Evolutionary conservation across 805 yeast species (phyloP), one percentile per base, ranked within the genome.

Genomic region (Saccharomycopsis sp.): DNA sequence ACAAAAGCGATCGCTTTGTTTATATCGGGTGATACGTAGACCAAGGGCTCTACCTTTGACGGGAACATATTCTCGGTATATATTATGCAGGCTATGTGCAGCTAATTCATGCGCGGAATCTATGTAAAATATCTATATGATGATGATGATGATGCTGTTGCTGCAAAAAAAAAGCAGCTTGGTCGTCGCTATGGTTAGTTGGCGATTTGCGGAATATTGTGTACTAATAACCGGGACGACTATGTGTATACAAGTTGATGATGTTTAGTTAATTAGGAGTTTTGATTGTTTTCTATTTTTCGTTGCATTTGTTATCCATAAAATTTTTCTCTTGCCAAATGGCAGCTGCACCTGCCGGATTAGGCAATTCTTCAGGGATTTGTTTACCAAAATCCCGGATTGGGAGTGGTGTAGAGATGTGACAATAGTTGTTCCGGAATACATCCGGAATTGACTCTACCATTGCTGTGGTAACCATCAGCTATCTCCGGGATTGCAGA

Each of bases 321-420:
- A 29, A 29, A 29, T 29, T 29, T 29, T 29, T 29, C 38, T 29
- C 38, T 29, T 29, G 38, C 38, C 38, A 29, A 29, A 29, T 7
- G 5, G 38, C 5, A 7, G 38, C 9, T 5, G 12, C 9, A 29
- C 5, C 12, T 29, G 12, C 38, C 38, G 38, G 38, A 29, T 29
- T 7, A 29, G 38, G 38, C 38, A 29, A 29, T 12, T 29, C 38
- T 29, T 29, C 38, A 29, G 38, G 38, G 38, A 29, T 29, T 44
- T 44, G 49, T 44, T 44, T 44, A 44, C 49, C 49, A 44, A 44
- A 44, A 7, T 17, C 22, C 49, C 49, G 49, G 49, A 44, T 44
- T 29, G 49, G 49, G 22, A 17, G 49, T 44, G 20, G 49, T 8
- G 49, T 7, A 44, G 8, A 12, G 49, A 44, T 44, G 49, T 29